Conservation (phyloP, 2,329 filamentous ascomycete genomes). For the Helotiales sp. region DNA sequence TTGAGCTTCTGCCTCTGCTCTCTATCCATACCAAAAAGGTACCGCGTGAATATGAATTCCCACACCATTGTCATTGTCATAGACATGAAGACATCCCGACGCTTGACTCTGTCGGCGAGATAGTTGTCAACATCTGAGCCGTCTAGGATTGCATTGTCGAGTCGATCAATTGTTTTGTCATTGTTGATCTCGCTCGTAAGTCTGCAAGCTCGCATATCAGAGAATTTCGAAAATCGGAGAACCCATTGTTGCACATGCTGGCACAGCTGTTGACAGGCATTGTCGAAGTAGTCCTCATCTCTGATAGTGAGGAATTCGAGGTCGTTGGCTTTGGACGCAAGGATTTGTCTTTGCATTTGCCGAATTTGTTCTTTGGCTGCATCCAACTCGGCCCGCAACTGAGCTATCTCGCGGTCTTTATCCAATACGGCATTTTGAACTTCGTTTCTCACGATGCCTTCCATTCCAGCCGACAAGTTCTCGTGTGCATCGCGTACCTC, state of each 20-base stretch:
- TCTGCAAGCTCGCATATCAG: slow-evolving; percentile 86
- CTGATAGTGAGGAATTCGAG: slow-evolving; percentile 76
- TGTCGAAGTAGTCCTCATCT: slow-evolving; percentile 95
- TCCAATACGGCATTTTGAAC: slow-evolving; percentile 70
- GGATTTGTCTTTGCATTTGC: slow-evolving; percentile 61
- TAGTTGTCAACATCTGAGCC: slow-evolving; percentile 91
- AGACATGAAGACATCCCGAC: slow-evolving; percentile 96
- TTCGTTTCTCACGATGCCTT: slow-evolving; percentile 64
- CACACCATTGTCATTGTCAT: slow-evolving; percentile 99
- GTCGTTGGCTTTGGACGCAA: slow-evolving; percentile 64
- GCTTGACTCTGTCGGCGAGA: slow-evolving; percentile 82
- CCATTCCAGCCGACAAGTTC: slow-evolving; percentile 65
- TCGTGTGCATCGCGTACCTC: slow-evolving; percentile 67
- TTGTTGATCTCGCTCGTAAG: slow-evolving; percentile 83
- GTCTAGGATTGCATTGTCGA: slow-evolving; percentile 93
- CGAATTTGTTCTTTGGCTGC: slow-evolving; percentile 68
- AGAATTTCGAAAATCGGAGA: slow-evolving; percentile 95
- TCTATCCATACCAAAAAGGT: slow-evolving; percentile 97
- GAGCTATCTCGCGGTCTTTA: slow-evolving; percentile 83
- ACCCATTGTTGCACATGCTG: slow-evolving; percentile 98
- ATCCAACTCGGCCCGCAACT: slow-evolving; percentile 77
- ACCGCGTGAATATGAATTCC: slow-evolving; percentile 98
- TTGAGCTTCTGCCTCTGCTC: slow-evolving; percentile 98
- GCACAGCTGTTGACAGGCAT: slow-evolving; percentile 91
- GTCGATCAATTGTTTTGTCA: slow-evolving; percentile 89